Base-by-base conservation (phyloP, 805 yeast species). In the Candida yuanshanica region DNA sequence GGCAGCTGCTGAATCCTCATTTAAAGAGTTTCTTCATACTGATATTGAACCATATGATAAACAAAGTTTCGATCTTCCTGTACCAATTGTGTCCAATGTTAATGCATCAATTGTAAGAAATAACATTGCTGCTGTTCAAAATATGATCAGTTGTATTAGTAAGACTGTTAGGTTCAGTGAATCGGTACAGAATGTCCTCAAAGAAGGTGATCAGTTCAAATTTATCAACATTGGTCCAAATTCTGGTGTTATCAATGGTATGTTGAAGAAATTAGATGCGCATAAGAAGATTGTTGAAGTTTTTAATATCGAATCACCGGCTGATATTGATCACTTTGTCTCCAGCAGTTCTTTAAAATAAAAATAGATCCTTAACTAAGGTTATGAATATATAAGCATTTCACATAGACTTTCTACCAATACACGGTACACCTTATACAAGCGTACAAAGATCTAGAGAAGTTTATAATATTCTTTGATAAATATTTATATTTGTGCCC, bases 111-210 rank as follows among this genome's bases (percentile, higher is more conserved):
- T 60, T 2, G 44, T 59, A 1, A 26, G 27, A 4, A 58, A 51
- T 16, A 50, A 51, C 20, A 46, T 50, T n/a, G 51, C 48, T 14
- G 57, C 65, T 3, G 38, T 66, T 7, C 50, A 44, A 11, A 59
- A 64, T 17, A 64, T 71, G 12, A 59, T 71, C n/a, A 43, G 48
- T 6, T 66, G 62, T n/a, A 69, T 66, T 47, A 63, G 68, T 14
- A 50, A 50, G n/a, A 73, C 77, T 0, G 79, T 73, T 6, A 60
- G 59, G 40, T 73, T 75, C 67, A 57, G 59, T 25, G 45, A 56
- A 31, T 60, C 71, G 2, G 55, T 70, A 42, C 56, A 63, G 31
- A 43, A 33, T 2, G 31, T 47, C 13, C 4, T 48, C n/a, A 14
- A 34, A 13, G 27, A 23, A 7, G 36, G 35, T 5, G 22, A 35